These are phyloP conservation scores for Rickenella mellea DNA, from an alignment of 768 basidiomycete species.

Conservation along the genomic window DNA sequence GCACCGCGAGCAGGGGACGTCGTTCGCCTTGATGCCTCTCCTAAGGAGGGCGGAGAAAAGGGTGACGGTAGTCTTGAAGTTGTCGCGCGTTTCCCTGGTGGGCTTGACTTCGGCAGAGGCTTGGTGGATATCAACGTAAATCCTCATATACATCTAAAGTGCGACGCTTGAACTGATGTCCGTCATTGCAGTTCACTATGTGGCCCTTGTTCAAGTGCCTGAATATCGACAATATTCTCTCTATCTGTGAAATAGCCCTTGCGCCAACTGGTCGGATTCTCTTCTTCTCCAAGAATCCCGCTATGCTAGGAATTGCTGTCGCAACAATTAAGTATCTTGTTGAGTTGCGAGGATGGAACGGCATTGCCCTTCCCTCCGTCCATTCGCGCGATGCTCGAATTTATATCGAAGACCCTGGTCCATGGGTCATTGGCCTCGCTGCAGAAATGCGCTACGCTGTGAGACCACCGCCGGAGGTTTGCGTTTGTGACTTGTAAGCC, in stretches of 20 bases:
- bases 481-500: constrained; percentile 76
- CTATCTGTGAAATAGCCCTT: constrained; percentile 87
- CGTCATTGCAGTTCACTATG: constrained; percentile 66
- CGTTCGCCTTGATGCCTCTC: constrained; percentile 75
- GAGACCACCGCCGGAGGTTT: constrained; percentile 70
- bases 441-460: constrained; percentile 78
- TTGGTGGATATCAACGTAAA: constrained; percentile 74
- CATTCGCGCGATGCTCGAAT: constrained; percentile 88
- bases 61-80: constrained; percentile 59
- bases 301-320: constrained; percentile 91
- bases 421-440: constrained; percentile 89
- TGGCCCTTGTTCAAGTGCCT: constrained; percentile 94
- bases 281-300: constrained; percentile 82
- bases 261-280: constrained; percentile 80
- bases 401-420: constrained; percentile 92
- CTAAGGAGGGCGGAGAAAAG: constrained; percentile 41
- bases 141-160: not conserved
- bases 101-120: constrained; percentile 84
- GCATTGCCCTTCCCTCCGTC: constrained; percentile 72
- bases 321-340: constrained; percentile 85
- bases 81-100: constrained; percentile 86
- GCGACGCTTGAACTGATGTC: constrained; percentile 1
- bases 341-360: constrained; percentile 88
- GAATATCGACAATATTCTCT: constrained; percentile 88
- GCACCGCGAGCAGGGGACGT: constrained; percentile 83